Percentiles rank a stretch among this genome's conserved stretches.
Evolutionary conservation across 2,329 filamentous ascomycete species (phyloP).

Genomic region (Paecilomyces variotii): DNA sequence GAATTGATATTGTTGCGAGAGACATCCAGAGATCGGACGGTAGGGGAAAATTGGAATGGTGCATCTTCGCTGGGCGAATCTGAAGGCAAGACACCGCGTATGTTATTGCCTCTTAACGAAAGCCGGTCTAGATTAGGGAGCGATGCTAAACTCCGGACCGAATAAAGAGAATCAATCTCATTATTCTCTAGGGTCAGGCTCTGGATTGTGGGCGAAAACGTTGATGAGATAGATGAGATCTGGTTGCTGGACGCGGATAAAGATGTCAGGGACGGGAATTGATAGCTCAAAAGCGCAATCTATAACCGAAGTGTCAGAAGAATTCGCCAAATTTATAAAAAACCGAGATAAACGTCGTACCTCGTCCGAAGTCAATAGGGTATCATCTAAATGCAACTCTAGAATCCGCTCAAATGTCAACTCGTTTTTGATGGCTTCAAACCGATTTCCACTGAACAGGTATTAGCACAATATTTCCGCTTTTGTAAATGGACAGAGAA

Average conservation of each 20-base stretch:
- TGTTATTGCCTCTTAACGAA: slow-evolving; percentile 67
- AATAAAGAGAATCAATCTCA: slow-evolving; percentile 25
- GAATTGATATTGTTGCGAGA: slow-evolving; percentile 61
- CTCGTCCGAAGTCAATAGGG: slow-evolving; percentile 58
- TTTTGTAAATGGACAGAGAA: not conserved
- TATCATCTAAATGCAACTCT: slow-evolving; percentile 60
- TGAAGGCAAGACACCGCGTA: slow-evolving; percentile 38
- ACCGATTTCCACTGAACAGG: slow-evolving; percentile 60
- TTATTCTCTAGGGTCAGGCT: slow-evolving; percentile 45
- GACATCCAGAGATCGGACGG: slow-evolving; percentile 60
- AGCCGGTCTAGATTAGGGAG: slow-evolving; percentile 46
- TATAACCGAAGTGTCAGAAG: slow-evolving; percentile 12
- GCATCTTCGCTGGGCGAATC: slow-evolving; percentile 23
- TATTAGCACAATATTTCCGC: slow-evolving; percentile 7
- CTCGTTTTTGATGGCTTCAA: slow-evolving; percentile 34
- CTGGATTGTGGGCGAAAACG: slow-evolving; percentile 30
- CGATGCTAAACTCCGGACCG: slow-evolving; percentile 41
- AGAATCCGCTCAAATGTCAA: slow-evolving; percentile 44
- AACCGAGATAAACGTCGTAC: slow-evolving; percentile 34
- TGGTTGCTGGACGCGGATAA: slow-evolving; percentile 30
- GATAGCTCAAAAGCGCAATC: slow-evolving; percentile 26
- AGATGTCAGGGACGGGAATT: slow-evolving; percentile 27
- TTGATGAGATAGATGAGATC: slow-evolving; percentile 20
- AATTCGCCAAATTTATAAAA: slow-evolving; percentile 4
- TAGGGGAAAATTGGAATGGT: slow-evolving; percentile 45